A percentile compares a stretch with the other conserved stretches of the same genome.
Conservation (phyloP, 345 rosid genomes). For the Linum lewisii region DNA sequence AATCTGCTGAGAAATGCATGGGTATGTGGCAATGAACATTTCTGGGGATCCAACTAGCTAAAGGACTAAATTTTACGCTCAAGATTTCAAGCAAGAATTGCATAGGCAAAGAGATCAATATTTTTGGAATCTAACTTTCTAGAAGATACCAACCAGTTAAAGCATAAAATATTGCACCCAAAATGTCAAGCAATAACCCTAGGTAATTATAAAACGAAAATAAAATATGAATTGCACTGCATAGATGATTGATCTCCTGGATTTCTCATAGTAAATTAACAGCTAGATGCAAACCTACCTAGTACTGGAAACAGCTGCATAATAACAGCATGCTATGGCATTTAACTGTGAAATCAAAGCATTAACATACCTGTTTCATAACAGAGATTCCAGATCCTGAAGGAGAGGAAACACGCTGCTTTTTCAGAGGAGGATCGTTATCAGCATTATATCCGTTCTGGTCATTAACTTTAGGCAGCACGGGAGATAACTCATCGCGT, state of each 20-base stretch:
- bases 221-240: neutral
- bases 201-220: neutral
- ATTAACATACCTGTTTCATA: slow-evolving; percentile 60
- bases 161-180: too few relatives aligned
- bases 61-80: too few relatives aligned
- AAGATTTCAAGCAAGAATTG: too few relatives aligned
- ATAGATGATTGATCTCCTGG: neutral
- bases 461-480: slow-evolving; percentile 21
- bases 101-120: too few relatives aligned
- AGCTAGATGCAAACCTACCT: neutral
- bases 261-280: neutral
- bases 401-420: slow-evolving; percentile 28
- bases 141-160: too few relatives aligned
- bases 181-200: too few relatives aligned
- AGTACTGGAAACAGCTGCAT: neutral
- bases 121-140: neutral
- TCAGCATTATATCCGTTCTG: slow-evolving; percentile 33
- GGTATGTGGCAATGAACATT: neutral
- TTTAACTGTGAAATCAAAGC: neutral
- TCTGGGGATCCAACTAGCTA: neutral
- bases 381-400: slow-evolving; percentile 45
- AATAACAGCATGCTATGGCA: neutral
- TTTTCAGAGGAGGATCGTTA: slow-evolving; percentile 51
- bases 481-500: slow-evolving; percentile 24
- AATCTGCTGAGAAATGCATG: neutral